Evolutionary conservation across 1,284 basidiomycete genomes (phyloP).

Genomic region (Malassezia nana): DNA sequence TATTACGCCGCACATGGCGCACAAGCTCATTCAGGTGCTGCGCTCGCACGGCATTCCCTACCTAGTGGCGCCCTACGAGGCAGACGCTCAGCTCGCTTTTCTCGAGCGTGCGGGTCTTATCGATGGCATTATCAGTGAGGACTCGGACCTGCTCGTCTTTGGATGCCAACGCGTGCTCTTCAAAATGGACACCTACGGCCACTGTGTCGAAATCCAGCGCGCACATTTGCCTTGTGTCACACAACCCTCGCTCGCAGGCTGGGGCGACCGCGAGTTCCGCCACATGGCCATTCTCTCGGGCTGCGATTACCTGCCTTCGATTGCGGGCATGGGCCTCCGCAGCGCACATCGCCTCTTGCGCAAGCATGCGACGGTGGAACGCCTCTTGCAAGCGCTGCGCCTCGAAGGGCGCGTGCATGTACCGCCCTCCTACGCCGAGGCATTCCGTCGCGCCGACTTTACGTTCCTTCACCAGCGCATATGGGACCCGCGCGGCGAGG

Average conservation of each 20-base stretch:
- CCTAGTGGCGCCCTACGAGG: conserved; percentile 95
- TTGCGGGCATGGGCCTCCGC: conserved; percentile 55
- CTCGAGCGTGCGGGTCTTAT: conserved; percentile 73
- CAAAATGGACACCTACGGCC: conserved; percentile 51
- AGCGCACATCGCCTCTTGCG: conserved; percentile 76
- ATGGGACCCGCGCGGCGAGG: conserved; percentile 59
- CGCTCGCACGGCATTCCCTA: conserved; percentile 52
- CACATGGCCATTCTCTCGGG: conserved; percentile 93
- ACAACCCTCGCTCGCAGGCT: conserved; percentile 70
- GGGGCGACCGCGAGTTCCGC: conserved; percentile 80
- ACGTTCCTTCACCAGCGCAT: conserved; percentile 92
- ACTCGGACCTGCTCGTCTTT: conserved; percentile 94
- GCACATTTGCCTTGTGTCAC: conserved; percentile 64
- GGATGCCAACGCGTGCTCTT: conserved; percentile 65
- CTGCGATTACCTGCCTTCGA: conserved; percentile 68
- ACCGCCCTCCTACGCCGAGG: conserved; percentile 58
- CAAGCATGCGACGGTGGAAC: conserved; percentile 76
- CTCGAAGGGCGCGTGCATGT: conserved; percentile 77
- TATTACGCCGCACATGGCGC: conserved; percentile 94
- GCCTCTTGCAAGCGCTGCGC: conserved; percentile 66
- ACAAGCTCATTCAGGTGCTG: conserved; percentile 82
- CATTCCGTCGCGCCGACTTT: conserved; percentile 66
- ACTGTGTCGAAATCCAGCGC: conserved; percentile 70
- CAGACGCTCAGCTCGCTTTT: conserved; percentile 91
- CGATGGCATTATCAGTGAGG: conserved; percentile 90